These are phyloP conservation scores for Alternaria triticimaculans DNA, from an alignment of 2,329 filamentous ascomycete species.

Conservation along the genomic window DNA sequence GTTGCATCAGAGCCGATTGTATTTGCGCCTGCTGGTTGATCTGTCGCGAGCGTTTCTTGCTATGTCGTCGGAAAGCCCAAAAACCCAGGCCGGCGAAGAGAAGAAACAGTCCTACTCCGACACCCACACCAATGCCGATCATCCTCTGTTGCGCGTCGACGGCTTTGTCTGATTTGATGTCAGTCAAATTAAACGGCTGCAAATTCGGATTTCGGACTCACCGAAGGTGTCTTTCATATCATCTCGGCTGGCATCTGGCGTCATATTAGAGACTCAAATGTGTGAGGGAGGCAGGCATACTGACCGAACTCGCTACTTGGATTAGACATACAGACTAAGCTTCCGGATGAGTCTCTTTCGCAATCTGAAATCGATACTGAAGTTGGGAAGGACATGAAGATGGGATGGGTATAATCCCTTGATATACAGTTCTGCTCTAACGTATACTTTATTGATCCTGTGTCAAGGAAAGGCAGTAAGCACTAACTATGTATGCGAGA, in stretches of 20 bases:
- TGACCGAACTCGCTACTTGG: neutral
- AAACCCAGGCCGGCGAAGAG: neutral
- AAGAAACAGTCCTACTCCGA: constrained; percentile 4
- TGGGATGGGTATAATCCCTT: neutral
- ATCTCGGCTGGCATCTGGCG: neutral
- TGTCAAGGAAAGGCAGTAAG: neutral
- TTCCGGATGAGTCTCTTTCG: neutral
- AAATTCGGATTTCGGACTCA: neutral
- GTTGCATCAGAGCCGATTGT: neutral
- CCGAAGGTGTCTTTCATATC: neutral
- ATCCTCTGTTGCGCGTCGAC: constrained; percentile 1
- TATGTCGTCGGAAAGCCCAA: constrained; percentile 1
- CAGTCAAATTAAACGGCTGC: neutral
- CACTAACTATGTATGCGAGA: neutral
- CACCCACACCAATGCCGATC: neutral
- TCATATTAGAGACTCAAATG: neutral
- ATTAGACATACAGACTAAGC: neutral
- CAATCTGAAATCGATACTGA: neutral
- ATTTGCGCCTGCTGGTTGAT: constrained; percentile 4
- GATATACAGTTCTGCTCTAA: neutral
- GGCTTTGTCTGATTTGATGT: neutral
- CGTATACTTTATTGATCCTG: neutral
- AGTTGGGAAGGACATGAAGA: constrained; percentile 1
- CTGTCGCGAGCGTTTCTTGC: constrained; percentile 2
- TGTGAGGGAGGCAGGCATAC: neutral